Evolutionary conservation across 345 rosid genomes (phyloP).

Genomic region (Jatropha curcas): DNA sequence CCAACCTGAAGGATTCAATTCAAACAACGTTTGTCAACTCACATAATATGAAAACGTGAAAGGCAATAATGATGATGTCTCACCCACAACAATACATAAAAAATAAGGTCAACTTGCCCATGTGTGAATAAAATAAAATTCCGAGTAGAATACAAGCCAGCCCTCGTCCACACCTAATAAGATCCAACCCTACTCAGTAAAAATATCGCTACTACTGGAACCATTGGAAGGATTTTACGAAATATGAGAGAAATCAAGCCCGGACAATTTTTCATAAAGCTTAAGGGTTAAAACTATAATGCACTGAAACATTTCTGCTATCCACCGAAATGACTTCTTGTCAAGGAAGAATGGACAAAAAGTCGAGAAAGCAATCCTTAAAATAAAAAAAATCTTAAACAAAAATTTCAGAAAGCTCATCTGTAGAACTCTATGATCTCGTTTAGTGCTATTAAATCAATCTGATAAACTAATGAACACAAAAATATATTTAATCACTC

Average conservation of each 20-base stretch:
- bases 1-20: no score
- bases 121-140: no score
- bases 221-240: background rate
- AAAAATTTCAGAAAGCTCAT: conserved; percentile 1
- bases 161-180: no score
- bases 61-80: no score
- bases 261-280: background rate
- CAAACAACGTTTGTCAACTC: no score
- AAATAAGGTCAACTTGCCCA: no score
- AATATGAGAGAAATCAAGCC: background rate
- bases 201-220: background rate
- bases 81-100: no score
- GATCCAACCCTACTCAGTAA: background rate
- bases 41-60: no score
- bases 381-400: no score
- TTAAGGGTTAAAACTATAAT: no score
- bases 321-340: conserved; percentile 3
- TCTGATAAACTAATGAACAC: conserved; percentile 15
- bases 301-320: background rate
- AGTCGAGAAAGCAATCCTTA: background rate
- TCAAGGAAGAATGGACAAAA: conserved; percentile 4
- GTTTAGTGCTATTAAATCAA: background rate
- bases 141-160: no score
- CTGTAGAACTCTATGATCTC: background rate
- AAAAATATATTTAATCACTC: background rate